Percentiles rank a stretch among this genome's conserved stretches.
Conservation (phyloP, 2,329 filamentous ascomycete genomes). For the Didymella sp. region DNA sequence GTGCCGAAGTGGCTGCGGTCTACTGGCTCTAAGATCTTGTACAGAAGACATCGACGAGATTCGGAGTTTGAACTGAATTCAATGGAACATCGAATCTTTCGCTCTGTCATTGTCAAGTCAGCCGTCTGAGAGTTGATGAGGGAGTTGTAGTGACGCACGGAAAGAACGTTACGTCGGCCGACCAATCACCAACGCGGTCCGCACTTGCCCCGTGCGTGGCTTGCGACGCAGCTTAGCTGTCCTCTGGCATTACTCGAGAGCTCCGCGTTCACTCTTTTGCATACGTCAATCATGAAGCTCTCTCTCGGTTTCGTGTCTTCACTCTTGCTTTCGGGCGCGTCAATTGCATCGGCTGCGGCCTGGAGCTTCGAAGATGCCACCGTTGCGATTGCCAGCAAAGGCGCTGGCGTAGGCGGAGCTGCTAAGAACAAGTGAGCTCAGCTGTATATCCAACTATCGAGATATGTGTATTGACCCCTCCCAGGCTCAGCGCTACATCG, state of each 20-base stretch:
- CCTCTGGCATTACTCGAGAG: conserved; percentile 21
- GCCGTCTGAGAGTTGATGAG: not conserved
- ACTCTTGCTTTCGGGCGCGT: conserved; percentile 51
- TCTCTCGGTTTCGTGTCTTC: conserved; percentile 52
- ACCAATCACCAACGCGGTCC: conserved; percentile 1
- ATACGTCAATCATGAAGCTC: conserved; percentile 52
- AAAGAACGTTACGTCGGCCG: not conserved
- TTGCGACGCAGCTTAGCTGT: conserved; percentile 28
- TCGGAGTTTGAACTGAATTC: no score
- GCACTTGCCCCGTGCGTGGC: conserved; percentile 1
- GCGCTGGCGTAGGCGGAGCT: conserved; percentile 57
- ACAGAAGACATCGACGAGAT: no score
- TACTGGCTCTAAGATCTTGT: no score
- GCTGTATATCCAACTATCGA: conserved; percentile 15
- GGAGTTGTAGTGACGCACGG: not conserved
- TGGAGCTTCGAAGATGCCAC: conserved; percentile 78
- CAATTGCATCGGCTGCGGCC: conserved; percentile 57
- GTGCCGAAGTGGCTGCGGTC: no score
- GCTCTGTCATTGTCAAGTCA: no score
- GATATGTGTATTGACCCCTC: not conserved
- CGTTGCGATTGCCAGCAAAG: conserved; percentile 69
- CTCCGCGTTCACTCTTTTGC: conserved; percentile 37
- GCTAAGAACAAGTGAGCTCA: conserved; percentile 70
- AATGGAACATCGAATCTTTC: no score
- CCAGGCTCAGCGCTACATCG: conserved; percentile 57